Evolutionary conservation across 257 asterid species (phyloP), one percentile per base, ranked within the genome.

Genomic region (Ligustrum vulgare): DNA sequence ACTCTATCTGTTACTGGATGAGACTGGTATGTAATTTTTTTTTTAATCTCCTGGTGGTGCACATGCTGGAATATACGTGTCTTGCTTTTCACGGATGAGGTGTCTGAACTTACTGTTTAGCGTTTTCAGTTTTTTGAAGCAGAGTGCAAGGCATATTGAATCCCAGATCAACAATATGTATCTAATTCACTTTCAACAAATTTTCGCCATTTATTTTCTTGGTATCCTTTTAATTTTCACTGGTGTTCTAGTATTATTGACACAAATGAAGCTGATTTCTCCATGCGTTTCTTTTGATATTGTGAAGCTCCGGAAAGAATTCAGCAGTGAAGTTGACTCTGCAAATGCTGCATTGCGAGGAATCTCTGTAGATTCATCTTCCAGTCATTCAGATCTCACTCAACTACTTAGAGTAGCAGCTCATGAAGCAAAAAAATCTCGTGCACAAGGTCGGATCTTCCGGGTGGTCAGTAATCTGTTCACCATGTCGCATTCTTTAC

Each of bases 381-480:
- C 92, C 76, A 84, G 81, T 73, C 84, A 81, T 18, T 90, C 94
- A 31, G 99, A 94, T 85, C 95, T 94, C 71, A 89, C 96, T 54
- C 98, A 88, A 67, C 97, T 94, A 39, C 90, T 94, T 51, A 88
- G 78, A 70, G 89, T 87, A 71, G 98, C 99, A 71, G 86, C 84
- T 79, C 98, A 89, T 78, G 99, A 94, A 87, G 99, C 97, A 33
- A 92, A 85, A 81, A 94, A 94, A 79, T 91, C 98, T 58, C 96
- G 93, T 67, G 83, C 93, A 11, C 98, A 91, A 75, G 87, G 89
- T 67, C 88, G 99, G 80, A 92, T 87, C 51, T 81, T 94, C 75
- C 85, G 98, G 75, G 91, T 94, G 95, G 99, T 94, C 74, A 92
- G 98, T 84, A 7, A 72, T 69, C 75, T 65, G 5, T 69, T 43